Evolutionary conservation across 2,329 filamentous ascomycete species (phyloP), one percentile per base, ranked within the genome.

Genomic region (Ustilaginoidea virens): DNA sequence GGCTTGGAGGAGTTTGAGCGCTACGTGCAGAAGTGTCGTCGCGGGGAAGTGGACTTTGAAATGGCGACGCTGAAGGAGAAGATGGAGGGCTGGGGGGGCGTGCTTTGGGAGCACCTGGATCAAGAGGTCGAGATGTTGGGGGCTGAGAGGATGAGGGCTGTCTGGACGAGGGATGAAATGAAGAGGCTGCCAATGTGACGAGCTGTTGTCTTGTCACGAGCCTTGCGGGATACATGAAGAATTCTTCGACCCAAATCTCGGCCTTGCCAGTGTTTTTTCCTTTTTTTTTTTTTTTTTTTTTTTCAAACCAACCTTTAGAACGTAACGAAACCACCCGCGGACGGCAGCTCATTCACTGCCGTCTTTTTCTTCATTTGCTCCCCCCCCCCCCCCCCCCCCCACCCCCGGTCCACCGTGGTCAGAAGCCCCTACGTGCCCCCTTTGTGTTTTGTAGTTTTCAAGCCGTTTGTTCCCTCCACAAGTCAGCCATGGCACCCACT

Each of bases 141-240:
- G 2, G 83, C 83, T 25, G 80, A 90, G 51, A 92, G 87, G 48
- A 92, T 93, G 85, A 65, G 81, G 40, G 71, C 63, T 51, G 85
- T 80, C 51, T 93, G 81, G 80, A 78, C 63, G 0, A 40, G 73
- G 35, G 71, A 80, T 26, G 85, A 93, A 61, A 74, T 93, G 51
- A 59, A 53, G 48, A 53, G 56, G 29, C 63, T 90, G 56, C 73
- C 69, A 1, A 81, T 85, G 58, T 85, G 48, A 53, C 19, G 4
- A 8, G 23, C 12, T 12, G 17, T 18, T 12, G 12, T 28, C 15
- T 17, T 16, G 15, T 17, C 10, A n/a, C n/a, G n/a, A n/a, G n/a
- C n/a, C n/a, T n/a, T n/a, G n/a, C n/a, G n/a, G n/a, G n/a, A n/a
- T n/a, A n/a, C n/a, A n/a, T n/a, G n/a, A n/a, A n/a, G n/a, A n/a